Evolutionary conservation across 192 early-diverging fungal genomes (phyloP).

Genomic region (Spizellomyces sp.): DNA sequence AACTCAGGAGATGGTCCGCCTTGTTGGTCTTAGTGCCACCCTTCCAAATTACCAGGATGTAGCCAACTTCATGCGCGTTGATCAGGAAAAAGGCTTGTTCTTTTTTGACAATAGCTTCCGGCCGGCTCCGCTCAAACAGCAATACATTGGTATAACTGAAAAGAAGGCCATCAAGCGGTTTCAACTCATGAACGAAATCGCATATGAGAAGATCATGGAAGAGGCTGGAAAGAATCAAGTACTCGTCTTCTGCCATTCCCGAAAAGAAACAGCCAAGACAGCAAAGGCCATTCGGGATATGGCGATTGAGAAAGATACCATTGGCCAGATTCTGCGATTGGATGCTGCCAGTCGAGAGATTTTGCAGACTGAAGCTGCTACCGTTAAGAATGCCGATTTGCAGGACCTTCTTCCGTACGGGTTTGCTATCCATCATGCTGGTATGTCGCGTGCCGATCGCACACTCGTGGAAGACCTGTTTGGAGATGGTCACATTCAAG

Average conservation of each 20-base stretch:
- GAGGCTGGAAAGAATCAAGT: slow-evolving; percentile 82
- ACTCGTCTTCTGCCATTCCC: slow-evolving; percentile 94
- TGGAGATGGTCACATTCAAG: slow-evolving; percentile 85
- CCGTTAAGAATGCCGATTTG: slow-evolving; percentile 81
- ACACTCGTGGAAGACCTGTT: slow-evolving; percentile 94
- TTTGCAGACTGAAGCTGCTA: slow-evolving; percentile 76
- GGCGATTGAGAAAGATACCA: slow-evolving; percentile 86
- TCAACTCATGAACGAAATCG: slow-evolving; percentile 96
- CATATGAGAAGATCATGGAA: slow-evolving; percentile 92
- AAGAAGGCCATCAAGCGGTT: slow-evolving; percentile 93
- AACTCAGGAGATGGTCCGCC: slow-evolving; percentile 82
- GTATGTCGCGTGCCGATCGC: slow-evolving; percentile 90
- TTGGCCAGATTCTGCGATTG: slow-evolving; percentile 77
- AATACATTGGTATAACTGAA: slow-evolving; percentile 96
- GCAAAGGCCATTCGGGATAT: slow-evolving; percentile 90
- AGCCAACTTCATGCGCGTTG: slow-evolving; percentile 89
- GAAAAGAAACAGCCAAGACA: slow-evolving; percentile 96
- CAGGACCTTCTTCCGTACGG: slow-evolving; percentile 92
- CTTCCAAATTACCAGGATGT: slow-evolving; percentile 97
- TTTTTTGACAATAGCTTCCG: slow-evolving; percentile 91
- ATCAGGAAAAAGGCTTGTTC: slow-evolving; percentile 80
- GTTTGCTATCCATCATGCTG: slow-evolving; percentile 96
- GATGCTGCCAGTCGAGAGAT: slow-evolving; percentile 86
- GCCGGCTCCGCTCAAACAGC: slow-evolving; percentile 93
- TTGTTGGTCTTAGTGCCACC: slow-evolving; percentile 93